phyloP scores from a whole-genome alignment of 2,329 filamentous ascomycete species.

The Keithomyces neogunnii region DNA sequence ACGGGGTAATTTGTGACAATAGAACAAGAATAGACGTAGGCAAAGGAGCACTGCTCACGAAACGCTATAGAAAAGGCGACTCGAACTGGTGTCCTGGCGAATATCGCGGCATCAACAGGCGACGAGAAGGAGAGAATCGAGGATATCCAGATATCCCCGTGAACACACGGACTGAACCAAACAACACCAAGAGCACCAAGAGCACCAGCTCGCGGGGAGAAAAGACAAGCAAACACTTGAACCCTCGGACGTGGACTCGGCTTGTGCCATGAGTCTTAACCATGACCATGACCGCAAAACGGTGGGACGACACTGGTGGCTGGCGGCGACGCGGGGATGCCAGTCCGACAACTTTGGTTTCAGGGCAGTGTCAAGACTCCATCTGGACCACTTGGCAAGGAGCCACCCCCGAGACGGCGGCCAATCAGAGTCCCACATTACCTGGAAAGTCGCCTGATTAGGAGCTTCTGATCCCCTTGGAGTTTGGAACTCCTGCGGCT shows the following conservation, averaged over 20 bases:
- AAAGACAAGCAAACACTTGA: no score
- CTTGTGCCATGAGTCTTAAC: no score
- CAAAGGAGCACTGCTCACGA: not conserved
- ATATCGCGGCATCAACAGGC: no score
- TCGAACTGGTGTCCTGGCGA: no score
- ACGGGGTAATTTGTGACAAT: no score
- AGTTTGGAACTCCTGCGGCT: not conserved
- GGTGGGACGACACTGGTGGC: no score
- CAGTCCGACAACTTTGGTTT: slow-evolving; percentile 12
- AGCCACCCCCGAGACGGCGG: slow-evolving; percentile 9
- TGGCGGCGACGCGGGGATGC: not conserved
- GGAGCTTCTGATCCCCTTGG: slow-evolving; percentile 1
- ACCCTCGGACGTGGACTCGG: no score
- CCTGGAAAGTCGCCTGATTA: slow-evolving; percentile 17
- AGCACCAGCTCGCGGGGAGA: no score
- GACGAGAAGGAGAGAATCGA: not conserved
- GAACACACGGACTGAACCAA: not conserved
- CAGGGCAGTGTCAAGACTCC: slow-evolving; percentile 17
- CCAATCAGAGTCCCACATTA: slow-evolving; percentile 14
- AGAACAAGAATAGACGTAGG: no score
- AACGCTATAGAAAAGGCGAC: not conserved
- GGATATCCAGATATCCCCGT: not conserved
- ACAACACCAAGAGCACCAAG: no score
- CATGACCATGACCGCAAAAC: no score
- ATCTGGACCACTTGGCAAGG: slow-evolving; percentile 12